Evolutionary conservation across 305 asterid species (phyloP), one percentile per base, ranked within the genome.

Genomic region (Stenogyne calaminthoides): DNA sequence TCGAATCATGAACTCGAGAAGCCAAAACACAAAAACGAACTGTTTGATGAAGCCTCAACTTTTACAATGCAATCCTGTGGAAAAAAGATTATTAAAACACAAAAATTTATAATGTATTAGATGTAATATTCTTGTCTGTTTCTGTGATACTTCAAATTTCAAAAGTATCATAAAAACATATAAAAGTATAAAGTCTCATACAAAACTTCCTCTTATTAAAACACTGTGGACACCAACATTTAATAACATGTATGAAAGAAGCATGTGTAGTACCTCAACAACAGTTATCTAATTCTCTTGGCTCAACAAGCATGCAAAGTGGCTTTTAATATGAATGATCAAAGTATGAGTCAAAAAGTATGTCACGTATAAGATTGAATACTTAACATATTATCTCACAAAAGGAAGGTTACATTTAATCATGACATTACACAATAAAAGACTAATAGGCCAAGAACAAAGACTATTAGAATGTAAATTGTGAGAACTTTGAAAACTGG

Each of bases 301-400:
- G 96, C 85, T 88, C 91, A 76, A 90, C 95, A 47, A 90, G 63
- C 64, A 16, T 3, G 40, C 64, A 11, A 54, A 52, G 6, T 34
- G 11, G 16, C 32, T 56, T 47, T 47, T 20, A 15, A n/a, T 49
- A 15, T 15, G 55, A n/a, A 49, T n/a, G 20, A 49, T 4, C 15
- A 8, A 15, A 49, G 19, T 6, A 49, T 9, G 6, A 49, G 22
- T 47, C 55, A 19, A 47, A n/a, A 47, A n/a, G 55, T n/a, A 47
- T n/a, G 52, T 16, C 16, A 12, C 16, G 19, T 14, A 44, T 44
- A 44, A 12, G 15, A 22, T 2, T 22, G 2, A 22, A 22, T 22
- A 22, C 25, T 42, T 3, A 42, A n/a, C 19, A 47, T 49, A 49
- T 15, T 49, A 49, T 49, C 20, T 49, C 1, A 49, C 9, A n/a